Percentiles rank a stretch among this genome's conserved stretches.
Conservation (phyloP, 2,329 filamentous ascomycete genomes). For the Pezicula carpinea region DNA sequence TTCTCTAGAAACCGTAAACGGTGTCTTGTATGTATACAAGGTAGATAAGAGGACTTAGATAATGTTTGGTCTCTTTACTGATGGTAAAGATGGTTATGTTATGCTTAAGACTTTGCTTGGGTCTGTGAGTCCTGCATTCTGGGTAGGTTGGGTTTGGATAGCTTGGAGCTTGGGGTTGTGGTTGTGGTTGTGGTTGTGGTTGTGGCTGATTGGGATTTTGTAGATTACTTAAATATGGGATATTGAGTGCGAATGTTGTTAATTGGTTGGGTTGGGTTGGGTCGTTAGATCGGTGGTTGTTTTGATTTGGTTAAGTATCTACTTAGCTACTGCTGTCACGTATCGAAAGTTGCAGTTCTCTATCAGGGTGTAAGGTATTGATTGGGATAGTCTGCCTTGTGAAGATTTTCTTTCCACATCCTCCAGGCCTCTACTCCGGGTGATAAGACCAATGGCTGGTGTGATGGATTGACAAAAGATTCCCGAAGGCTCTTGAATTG, state of each 20-base stretch:
- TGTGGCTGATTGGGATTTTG: conserved; percentile 69
- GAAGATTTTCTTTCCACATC: too few species aligned
- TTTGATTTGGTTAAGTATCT: conserved; percentile 70
- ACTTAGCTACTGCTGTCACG: conserved; percentile 61
- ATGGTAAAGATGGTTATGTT: conserved; percentile 58
- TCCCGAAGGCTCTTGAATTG: too few species aligned
- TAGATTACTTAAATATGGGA: conserved; percentile 55
- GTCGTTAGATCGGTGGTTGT: conserved; percentile 58
- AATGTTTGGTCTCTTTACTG: conserved; percentile 62
- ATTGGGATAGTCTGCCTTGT: conserved; percentile 62
- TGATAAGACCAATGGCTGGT: too few species aligned
- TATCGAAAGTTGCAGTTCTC: conserved; percentile 70
- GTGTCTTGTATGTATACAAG: conserved; percentile 60
- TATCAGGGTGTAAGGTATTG: conserved; percentile 60
- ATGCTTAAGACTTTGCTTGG: conserved; percentile 59
- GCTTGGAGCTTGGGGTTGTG: too few species aligned
- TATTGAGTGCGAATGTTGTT: conserved; percentile 36
- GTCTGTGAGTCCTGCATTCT: conserved; percentile 55
- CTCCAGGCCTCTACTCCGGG: not conserved
- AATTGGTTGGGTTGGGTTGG: conserved; percentile 38
- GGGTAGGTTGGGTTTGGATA: too few species aligned
- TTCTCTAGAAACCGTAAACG: conserved; percentile 58
- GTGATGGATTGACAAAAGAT: not conserved
- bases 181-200: conserved; percentile 58
- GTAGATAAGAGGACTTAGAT: conserved; percentile 68